Conservation (phyloP, 2,329 filamentous ascomycete genomes). For the Chrysoporthe cubensis region DNA sequence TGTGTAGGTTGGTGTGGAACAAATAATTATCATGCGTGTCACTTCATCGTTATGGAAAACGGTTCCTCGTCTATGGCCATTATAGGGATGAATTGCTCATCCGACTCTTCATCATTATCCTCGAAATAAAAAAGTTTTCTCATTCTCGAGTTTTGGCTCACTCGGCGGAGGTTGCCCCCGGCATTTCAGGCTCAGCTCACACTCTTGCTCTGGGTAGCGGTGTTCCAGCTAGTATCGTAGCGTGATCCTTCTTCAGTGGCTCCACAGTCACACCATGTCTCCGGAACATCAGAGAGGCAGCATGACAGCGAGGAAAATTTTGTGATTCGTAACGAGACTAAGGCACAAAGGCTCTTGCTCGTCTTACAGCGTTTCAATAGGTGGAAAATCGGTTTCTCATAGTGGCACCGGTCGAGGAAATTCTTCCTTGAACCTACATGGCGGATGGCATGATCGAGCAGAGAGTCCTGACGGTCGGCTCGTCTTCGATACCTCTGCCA, state of each 20-base stretch:
- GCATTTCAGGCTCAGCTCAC: neutral
- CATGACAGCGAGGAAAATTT: neutral
- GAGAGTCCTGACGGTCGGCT: neutral
- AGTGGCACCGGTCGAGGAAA: neutral
- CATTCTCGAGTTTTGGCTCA: neutral
- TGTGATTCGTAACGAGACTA: neutral
- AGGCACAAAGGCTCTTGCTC: neutral
- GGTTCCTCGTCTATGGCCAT: neutral
- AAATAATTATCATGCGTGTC: no score
- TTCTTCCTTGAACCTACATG: neutral
- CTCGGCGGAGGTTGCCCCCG: neutral
- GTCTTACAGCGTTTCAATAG: neutral
- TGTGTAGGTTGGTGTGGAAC: no score
- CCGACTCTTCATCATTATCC: neutral
- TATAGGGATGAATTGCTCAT: neutral
- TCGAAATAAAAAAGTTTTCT: neutral
- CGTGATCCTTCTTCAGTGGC: neutral
- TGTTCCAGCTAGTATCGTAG: neutral
- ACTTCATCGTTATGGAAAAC: neutral
- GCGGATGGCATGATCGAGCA: neutral
- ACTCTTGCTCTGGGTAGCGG: neutral
- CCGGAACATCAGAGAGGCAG: neutral
- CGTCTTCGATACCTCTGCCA: neutral
- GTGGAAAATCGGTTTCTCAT: neutral
- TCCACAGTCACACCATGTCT: slow-evolving; percentile 5